phyloP scores from a whole-genome alignment of 2,329 filamentous ascomycete species.

The Purpureocillium takamizusanense region DNA sequence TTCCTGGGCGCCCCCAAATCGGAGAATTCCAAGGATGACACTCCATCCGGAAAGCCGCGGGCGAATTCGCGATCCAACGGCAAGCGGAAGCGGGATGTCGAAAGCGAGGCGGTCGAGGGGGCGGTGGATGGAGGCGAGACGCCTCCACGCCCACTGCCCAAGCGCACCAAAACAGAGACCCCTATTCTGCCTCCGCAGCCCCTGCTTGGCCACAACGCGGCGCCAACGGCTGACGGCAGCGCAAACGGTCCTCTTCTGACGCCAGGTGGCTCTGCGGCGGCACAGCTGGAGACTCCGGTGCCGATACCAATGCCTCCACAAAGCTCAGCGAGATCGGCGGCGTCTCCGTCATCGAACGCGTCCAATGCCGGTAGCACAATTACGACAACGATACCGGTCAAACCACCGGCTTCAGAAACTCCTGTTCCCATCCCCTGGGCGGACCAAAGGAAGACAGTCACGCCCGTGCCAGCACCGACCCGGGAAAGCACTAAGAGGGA shows the following conservation, averaged over 20 bases:
- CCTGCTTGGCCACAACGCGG: slow-evolving; percentile 17
- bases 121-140: slow-evolving; percentile 14
- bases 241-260: slow-evolving; percentile 7
- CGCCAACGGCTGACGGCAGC: slow-evolving; percentile 15
- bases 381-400: slow-evolving; percentile 19
- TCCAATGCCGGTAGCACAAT: slow-evolving; percentile 9
- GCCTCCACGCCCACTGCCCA: slow-evolving; percentile 29
- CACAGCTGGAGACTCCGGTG: slow-evolving; percentile 32
- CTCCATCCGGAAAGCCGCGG: slow-evolving; percentile 16
- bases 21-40: slow-evolving; percentile 17
- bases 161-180: slow-evolving; percentile 49
- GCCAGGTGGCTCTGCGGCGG: slow-evolving; percentile 5
- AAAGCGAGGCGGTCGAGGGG: slow-evolving; percentile 20
- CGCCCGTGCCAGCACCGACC: slow-evolving; percentile 17
- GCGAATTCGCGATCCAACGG: slow-evolving; percentile 21
- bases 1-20: slow-evolving; percentile 23
- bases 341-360: slow-evolving; percentile 19
- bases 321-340: slow-evolving; percentile 18
- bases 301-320: slow-evolving; percentile 26
- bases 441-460: slow-evolving; percentile 21
- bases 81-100: slow-evolving; percentile 37
- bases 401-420: slow-evolving; percentile 22
- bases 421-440: slow-evolving; percentile 26
- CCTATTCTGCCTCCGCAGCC: slow-evolving; percentile 37
- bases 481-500: slow-evolving; percentile 30